These are phyloP conservation scores for Kalaharituber pfeilii DNA, from an alignment of 2,329 filamentous ascomycete species.

Conservation along the genomic window DNA sequence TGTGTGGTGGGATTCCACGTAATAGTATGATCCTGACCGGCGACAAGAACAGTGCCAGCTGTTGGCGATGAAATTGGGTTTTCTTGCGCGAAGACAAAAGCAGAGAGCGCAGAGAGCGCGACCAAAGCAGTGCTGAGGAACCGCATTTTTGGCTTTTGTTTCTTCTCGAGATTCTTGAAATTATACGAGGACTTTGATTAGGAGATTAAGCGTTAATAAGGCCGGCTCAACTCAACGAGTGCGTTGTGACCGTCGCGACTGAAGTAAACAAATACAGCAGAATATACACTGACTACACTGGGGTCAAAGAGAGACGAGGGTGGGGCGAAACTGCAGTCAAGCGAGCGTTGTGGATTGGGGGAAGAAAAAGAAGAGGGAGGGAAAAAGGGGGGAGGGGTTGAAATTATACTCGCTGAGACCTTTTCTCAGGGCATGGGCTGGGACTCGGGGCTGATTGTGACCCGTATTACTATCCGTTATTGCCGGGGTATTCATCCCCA, in stretches of 20 bases:
- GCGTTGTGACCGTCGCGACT: neutral
- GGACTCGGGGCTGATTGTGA: too few species aligned
- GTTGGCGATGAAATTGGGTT: constrained; percentile 16
- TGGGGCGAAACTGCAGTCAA: neutral
- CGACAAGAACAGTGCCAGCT: constrained; percentile 7
- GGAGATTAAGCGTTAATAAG: neutral
- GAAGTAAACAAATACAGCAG: too few species aligned
- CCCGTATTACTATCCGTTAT: too few species aligned
- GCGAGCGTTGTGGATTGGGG: neutral
- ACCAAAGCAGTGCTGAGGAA: constrained; percentile 10
- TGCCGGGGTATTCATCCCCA: too few species aligned
- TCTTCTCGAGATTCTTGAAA: too few species aligned
- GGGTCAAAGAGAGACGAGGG: neutral
- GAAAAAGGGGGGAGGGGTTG: neutral
- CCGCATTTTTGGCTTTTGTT: constrained; percentile 9
- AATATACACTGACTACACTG: too few species aligned
- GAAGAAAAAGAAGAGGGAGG: constrained; percentile 2
- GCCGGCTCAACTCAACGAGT: neutral
- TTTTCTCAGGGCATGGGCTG: too few species aligned
- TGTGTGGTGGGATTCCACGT: constrained; percentile 14
- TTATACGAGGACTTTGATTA: too few species aligned
- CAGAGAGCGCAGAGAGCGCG: constrained; percentile 10
- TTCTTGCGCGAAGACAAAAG: constrained; percentile 7
- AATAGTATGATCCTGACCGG: constrained; percentile 12
- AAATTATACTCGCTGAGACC: too few species aligned